Conservation (phyloP, 768 basidiomycete genomes). For the Podaxis mareebaensis region DNA sequence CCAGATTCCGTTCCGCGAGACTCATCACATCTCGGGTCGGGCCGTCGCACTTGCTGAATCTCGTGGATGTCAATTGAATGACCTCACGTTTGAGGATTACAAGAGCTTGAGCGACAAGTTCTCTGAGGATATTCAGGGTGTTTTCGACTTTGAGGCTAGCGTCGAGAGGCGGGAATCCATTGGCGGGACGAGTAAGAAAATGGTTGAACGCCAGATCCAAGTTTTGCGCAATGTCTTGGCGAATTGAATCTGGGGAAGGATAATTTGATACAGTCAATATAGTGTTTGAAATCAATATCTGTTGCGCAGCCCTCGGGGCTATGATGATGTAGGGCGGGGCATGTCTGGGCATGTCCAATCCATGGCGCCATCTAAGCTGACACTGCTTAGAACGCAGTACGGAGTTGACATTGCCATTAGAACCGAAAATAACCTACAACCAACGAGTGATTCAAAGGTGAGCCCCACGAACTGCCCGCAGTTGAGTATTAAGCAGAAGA, state of each 20-base stretch:
- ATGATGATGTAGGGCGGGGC: neutral
- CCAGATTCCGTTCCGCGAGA: conserved; percentile 97
- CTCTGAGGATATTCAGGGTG: conserved; percentile 72
- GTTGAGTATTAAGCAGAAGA: neutral
- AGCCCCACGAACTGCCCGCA: neutral
- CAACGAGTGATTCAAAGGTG: neutral
- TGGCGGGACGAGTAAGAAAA: conserved; percentile 85
- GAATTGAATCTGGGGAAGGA: conserved; percentile 22
- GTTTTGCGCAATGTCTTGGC: conserved; percentile 64
- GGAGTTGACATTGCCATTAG: neutral
- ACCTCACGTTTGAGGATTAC: conserved; percentile 80
- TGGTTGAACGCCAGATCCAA: conserved; percentile 83
- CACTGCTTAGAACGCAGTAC: neutral
- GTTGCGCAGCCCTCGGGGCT: neutral
- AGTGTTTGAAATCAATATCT: neutral
- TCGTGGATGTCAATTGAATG: conserved; percentile 76
- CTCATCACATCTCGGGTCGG: conserved; percentile 96
- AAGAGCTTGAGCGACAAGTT: conserved; percentile 76
- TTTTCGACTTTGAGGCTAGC: conserved; percentile 95
- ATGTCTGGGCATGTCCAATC: neutral
- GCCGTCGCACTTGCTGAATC: conserved; percentile 94
- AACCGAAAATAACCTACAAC: neutral
- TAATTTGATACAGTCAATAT: neutral
- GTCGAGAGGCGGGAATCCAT: conserved; percentile 92
- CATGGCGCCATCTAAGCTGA: neutral